phyloP scores from a whole-genome alignment of 1,139 yeast species.

The Candida albicans region DNA sequence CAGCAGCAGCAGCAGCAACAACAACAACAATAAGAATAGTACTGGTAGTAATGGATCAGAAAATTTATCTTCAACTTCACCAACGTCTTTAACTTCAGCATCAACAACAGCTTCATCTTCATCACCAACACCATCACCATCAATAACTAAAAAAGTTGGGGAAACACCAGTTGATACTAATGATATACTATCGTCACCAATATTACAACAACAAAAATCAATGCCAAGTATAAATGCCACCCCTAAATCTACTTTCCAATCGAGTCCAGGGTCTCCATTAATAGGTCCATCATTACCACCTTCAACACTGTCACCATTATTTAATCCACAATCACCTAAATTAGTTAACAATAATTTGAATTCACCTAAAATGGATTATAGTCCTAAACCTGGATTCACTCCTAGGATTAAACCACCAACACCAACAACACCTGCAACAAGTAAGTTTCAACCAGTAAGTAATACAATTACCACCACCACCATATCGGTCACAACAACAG shows the following conservation, averaged over 20 bases:
- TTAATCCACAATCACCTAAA: slow-evolving; percentile 5
- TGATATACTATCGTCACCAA: slow-evolving; percentile 1
- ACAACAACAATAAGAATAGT: slow-evolving; percentile 5
- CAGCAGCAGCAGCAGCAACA: background rate
- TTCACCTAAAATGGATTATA: background rate
- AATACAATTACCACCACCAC: background rate
- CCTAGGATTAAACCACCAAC: slow-evolving; percentile 7
- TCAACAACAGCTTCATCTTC: slow-evolving; percentile 1
- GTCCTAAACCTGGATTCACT: slow-evolving; percentile 7
- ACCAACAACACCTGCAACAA: background rate
- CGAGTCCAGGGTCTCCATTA: background rate
- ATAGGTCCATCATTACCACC: background rate
- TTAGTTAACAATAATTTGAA: slow-evolving; percentile 7
- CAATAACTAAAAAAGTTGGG: no score
- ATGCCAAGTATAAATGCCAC: background rate
- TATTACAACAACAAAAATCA: no score
- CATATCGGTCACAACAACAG: background rate
- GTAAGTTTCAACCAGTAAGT: slow-evolving; percentile 3
- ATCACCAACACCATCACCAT: slow-evolving; percentile 1
- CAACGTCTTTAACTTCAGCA: background rate
- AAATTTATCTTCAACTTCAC: background rate
- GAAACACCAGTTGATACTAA: background rate
- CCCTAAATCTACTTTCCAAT: background rate
- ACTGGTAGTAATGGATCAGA: background rate
- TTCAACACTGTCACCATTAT: slow-evolving; percentile 2